Evolutionary conservation across 208 protist species (phyloP), one percentile per base, ranked within the genome.

Genomic region (Acanthamoeba rhysodes): DNA sequence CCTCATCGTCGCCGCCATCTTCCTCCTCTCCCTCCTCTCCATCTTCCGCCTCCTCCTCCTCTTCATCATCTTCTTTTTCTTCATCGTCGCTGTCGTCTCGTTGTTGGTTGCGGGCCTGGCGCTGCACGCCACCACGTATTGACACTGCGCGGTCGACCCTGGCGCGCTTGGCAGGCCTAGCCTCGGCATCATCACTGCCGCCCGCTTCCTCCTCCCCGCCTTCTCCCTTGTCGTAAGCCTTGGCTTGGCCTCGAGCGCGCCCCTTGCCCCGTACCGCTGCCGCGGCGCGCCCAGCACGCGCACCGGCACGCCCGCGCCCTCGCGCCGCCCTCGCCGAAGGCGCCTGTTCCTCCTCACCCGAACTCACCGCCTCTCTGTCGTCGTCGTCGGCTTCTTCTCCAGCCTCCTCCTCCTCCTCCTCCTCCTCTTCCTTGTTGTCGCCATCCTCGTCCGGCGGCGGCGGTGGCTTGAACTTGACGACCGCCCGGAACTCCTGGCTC

Each of bases 401-500:
- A 41, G 37, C 37, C 50, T 2, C 22, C 7, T 20, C 66, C 7
- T 72, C 66, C 29, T 72, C 66, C 66, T 72, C 66, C 66, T n/a
- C 66, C 32, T 45, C 68, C 16, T 76, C 34, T 9, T 20, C 68
- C 16, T 76, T 12, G 22, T 12, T 48, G n/a, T 78, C 66, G n/a
- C n/a, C 66, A 16, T 78, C 70, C 37, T 82, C 74, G 29, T 82
- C 74, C 74, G 48, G 37, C 37, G 14, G 37, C 4, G n/a, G 37
- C 7, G 72, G 72, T 29, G 74, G 74, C 37, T 18, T 6, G 37
- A 82, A 82, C 74, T 82, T 82, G n/a, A 82, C 74, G 10, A 82
- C 74, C 12, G 74, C 16, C 37, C 74, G 74, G 18, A 82, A 82
- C 74, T 82, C 74, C n/a, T 82, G 74, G 6, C 74, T n/a, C 45